phyloP scores from a whole-genome alignment of 768 basidiomycete genomes.

The Boletus sp. region DNA sequence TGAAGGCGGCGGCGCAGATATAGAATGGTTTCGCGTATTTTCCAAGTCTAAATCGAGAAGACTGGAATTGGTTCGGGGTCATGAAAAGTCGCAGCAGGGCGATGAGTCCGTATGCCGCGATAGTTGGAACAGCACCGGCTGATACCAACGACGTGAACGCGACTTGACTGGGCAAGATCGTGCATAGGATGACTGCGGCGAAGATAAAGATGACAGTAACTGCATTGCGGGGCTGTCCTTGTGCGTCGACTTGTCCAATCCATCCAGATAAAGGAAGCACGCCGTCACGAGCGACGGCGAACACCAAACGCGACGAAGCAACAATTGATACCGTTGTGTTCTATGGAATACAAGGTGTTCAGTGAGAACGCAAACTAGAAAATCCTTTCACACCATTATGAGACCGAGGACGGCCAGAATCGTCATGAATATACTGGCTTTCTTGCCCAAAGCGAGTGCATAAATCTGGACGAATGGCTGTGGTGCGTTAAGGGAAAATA shows the following conservation, averaged over 20 bases:
- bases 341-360: slow-evolving; percentile 35
- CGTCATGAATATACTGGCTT: slow-evolving; percentile 85
- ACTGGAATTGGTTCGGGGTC: slow-evolving; percentile 73
- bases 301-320: slow-evolving; percentile 84
- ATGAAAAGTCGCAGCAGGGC: slow-evolving; percentile 70
- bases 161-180: slow-evolving; percentile 85
- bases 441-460: slow-evolving; percentile 76
- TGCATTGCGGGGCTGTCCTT: slow-evolving; percentile 80
- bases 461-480: slow-evolving; percentile 93
- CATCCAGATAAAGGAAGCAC: slow-evolving; percentile 81
- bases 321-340: slow-evolving; percentile 88
- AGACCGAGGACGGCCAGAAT: slow-evolving; percentile 80
- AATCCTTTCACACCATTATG: slow-evolving; percentile 57
- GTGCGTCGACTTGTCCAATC: slow-evolving; percentile 71
- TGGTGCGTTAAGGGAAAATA: slow-evolving; percentile 77
- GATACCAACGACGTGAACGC: slow-evolving; percentile 91
- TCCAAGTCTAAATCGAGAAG: slow-evolving; percentile 73
- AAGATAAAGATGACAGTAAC: slow-evolving; percentile 86
- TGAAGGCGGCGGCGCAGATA: slow-evolving; percentile 64
- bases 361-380: background rate
- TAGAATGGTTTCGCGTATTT: slow-evolving; percentile 68
- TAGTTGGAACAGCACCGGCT: slow-evolving; percentile 82
- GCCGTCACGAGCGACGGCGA: slow-evolving; percentile 93
- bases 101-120: slow-evolving; percentile 85
- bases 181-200: slow-evolving; percentile 72